Percentiles rank a stretch among this genome's conserved stretches.
These are phyloP conservation scores for Cutaneotrichosporon arboriforme DNA, from an alignment of 1,284 basidiomycete species.

Conservation along the genomic window DNA sequence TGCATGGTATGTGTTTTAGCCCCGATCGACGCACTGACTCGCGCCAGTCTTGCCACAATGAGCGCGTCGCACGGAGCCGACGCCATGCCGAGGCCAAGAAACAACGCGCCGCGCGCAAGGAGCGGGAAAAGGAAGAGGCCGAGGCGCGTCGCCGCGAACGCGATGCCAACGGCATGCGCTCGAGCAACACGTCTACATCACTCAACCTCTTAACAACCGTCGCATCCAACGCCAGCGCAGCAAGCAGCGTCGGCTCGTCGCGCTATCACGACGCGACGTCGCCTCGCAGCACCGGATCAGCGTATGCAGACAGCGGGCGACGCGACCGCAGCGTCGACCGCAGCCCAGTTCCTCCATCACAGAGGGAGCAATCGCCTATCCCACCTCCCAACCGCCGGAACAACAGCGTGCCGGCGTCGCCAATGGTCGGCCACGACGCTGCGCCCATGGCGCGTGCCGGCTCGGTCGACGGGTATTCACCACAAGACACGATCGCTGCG, in stretches of 20 bases:
- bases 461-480: constrained; percentile 1
- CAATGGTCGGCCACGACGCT: neutral
- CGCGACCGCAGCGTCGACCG: neutral
- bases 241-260: neutral
- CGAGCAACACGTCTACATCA: constrained; percentile 13
- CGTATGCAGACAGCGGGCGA: neutral
- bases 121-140: constrained; percentile 33
- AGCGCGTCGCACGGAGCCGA: constrained; percentile 85
- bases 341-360: constrained; percentile 2
- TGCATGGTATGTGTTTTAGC: constrained; percentile 64
- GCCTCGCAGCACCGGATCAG: neutral
- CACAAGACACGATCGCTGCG: too few species aligned
- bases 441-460: neutral
- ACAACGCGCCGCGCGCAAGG: constrained; percentile 45
- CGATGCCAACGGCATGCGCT: constrained; percentile 1
- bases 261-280: neutral
- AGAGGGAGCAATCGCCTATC: too few species aligned
- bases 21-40: constrained; percentile 5
- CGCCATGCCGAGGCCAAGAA: constrained; percentile 74
- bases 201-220: constrained; percentile 13
- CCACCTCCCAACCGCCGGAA: neutral
- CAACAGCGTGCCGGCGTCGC: constrained; percentile 3
- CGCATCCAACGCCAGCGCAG: neutral
- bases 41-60: constrained; percentile 73
- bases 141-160: constrained; percentile 13